Base-by-base conservation (phyloP, 768 basidiomycete genomes). In the Grammothele lineata region DNA sequence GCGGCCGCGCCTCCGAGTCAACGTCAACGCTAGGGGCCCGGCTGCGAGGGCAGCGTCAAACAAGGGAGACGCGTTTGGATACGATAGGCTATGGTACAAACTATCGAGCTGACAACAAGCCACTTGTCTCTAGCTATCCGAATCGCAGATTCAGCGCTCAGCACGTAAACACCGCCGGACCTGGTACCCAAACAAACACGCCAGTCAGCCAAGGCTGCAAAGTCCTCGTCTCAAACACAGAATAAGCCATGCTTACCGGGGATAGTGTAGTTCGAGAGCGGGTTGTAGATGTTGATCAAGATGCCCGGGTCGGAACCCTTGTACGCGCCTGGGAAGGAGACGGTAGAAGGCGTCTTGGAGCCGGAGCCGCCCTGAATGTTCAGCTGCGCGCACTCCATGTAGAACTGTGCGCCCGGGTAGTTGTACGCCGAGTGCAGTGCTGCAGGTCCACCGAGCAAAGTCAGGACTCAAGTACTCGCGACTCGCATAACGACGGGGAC, bases 321-420 rank as follows among this genome's bases (percentile, higher is more conserved):
- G 57, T 66, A 68, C 2, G 61, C 66, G 32, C 67, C 67, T 26
- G 67, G 67, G 66, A 68, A 65, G 22, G 60, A 54, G 45, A 65
- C 63, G 11, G 63, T 65, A 6, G 62, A 51, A 6, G 67, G 66
- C 8, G 38, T 41, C 17, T 60, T 53, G 37, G 51, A 58, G 49
- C 43, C 61, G 30, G 64, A 64, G 10, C 64, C 61, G 25, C 64
- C 65, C 19, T 59, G 60, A 35, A 66, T 58, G 23, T 53, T 51
- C 51, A 70, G 53, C 55, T 66, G 65, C 5, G 63, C 63, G 56
- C 62, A 52, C 32, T 52, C 46, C 42, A 47, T 47, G 36, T 52
- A 52, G 41, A 52, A 52, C 34, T 52, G 51, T 2, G 79, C 78
- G 24, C 78, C 78, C 33, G 75, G 76, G 52, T 77, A 78, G n/a